Evolutionary conservation across 345 rosid genomes (phyloP).

Genomic region (Lepidium aucheri): DNA sequence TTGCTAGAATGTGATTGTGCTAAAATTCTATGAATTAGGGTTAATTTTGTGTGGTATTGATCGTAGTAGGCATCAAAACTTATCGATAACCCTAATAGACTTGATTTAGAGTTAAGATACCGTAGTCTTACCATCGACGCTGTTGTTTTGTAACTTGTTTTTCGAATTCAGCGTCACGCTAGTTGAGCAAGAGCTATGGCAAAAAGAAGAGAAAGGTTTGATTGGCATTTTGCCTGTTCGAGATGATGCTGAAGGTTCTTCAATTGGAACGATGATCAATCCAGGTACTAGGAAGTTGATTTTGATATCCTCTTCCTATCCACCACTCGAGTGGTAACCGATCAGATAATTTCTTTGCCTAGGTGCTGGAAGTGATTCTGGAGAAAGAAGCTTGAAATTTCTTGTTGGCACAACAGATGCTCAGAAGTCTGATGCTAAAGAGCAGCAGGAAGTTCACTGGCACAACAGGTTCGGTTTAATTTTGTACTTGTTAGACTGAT

Average conservation of each 20-base stretch:
- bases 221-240: slow-evolving; percentile 93
- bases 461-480: slow-evolving; percentile 56
- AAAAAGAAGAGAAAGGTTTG: slow-evolving; percentile 91
- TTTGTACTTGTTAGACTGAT: not conserved
- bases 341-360: too few relatives aligned
- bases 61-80: not conserved
- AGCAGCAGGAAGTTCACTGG: slow-evolving; percentile 81
- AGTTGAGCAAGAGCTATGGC: slow-evolving; percentile 99
- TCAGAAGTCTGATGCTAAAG: slow-evolving; percentile 74
- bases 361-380: slow-evolving; percentile 67
- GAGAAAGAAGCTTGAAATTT: slow-evolving; percentile 50
- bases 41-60: not conserved
- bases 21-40: not conserved
- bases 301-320: too few relatives aligned
- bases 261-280: slow-evolving; percentile 43
- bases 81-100: not conserved
- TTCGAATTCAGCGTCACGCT: slow-evolving; percentile 57
- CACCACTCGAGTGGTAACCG: too few relatives aligned
- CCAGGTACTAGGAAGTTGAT: slow-evolving; percentile 37
- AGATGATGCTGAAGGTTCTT: slow-evolving; percentile 57
- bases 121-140: not conserved
- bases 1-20: not conserved
- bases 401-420: slow-evolving; percentile 55
- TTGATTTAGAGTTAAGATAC: not conserved
- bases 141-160: slow-evolving; percentile 8